These are phyloP conservation scores for Friedmanniomyces endolithicus DNA, from an alignment of 495 filamentous ascomycete species.

Conservation along the genomic window DNA sequence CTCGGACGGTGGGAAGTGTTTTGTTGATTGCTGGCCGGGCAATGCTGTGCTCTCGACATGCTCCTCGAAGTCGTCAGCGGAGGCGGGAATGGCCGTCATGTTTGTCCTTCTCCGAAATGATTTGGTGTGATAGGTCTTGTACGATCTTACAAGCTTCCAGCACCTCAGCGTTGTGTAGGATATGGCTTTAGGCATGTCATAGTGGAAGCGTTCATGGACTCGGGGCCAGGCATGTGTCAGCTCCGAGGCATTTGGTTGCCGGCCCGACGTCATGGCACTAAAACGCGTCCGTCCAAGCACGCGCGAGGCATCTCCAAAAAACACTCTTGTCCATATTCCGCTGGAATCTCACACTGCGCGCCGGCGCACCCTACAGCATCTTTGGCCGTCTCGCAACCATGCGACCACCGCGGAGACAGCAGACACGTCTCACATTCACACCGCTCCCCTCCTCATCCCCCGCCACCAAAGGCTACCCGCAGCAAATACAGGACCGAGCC, in stretches of 20 bases:
- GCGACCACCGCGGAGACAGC: slow-evolving; percentile 17
- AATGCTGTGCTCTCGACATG: slow-evolving; percentile 6
- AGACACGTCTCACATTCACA: slow-evolving; percentile 28
- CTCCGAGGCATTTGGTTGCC: too few species aligned
- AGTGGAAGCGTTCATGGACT: neutral
- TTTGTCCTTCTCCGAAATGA: too few species aligned
- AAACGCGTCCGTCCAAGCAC: too few species aligned
- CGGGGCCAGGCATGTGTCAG: neutral
- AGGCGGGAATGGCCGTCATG: slow-evolving; percentile 1
- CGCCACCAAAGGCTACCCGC: slow-evolving; percentile 12
- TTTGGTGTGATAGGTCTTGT: neutral
- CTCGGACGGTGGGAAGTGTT: neutral
- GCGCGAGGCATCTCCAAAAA: too few species aligned
- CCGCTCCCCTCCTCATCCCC: slow-evolving; percentile 27
- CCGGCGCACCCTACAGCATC: neutral
- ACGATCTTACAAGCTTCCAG: neutral
- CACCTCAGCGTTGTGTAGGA: neutral
- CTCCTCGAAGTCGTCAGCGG: slow-evolving; percentile 9
- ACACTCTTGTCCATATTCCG: too few species aligned
- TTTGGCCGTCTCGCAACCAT: neutral
- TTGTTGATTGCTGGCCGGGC: slow-evolving; percentile 1
- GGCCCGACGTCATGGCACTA: too few species aligned
- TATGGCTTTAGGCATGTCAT: too few species aligned
- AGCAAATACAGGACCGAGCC: slow-evolving; percentile 21
- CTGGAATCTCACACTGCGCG: too few species aligned